Conservation (phyloP, 73 alveolate species). For the Halteria grandinella region DNA sequence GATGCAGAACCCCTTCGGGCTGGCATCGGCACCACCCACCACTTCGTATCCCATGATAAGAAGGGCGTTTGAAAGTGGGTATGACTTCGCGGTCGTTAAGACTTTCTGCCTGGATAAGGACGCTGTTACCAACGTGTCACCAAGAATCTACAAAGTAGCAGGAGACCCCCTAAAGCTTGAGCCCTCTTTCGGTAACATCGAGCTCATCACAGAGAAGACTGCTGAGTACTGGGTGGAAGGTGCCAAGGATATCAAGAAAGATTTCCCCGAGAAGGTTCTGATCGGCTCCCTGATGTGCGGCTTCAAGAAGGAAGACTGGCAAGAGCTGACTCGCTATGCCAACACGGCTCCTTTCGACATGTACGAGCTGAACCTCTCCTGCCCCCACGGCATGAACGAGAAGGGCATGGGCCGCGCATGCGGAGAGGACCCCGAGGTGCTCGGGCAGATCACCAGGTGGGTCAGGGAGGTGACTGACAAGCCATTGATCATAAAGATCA, state of each 20-base stretch:
- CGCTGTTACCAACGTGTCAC: constrained; percentile 71
- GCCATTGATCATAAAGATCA: constrained; percentile 60
- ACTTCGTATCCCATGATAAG: constrained; percentile 76
- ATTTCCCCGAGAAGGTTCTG: constrained; percentile 68
- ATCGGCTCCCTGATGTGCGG: constrained; percentile 71
- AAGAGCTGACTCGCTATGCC: constrained; percentile 53
- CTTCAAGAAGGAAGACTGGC: constrained; percentile 66
- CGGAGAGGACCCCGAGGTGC: constrained; percentile 69
- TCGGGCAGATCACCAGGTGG: constrained; percentile 61
- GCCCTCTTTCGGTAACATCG: constrained; percentile 67
- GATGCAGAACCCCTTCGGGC: constrained; percentile 69
- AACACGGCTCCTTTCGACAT: constrained; percentile 66
- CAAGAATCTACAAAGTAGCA: constrained; percentile 65
- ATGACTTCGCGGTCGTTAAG: constrained; percentile 74
- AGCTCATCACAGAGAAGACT: constrained; percentile 68
- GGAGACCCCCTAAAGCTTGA: constrained; percentile 65
- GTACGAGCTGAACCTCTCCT: constrained; percentile 67
- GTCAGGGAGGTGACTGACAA: constrained; percentile 35
- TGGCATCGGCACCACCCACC: constrained; percentile 81
- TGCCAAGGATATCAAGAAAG: constrained; percentile 70
- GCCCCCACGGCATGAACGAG: constrained; percentile 82
- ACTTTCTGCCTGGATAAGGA: constrained; percentile 69
- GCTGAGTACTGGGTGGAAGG: constrained; percentile 74
- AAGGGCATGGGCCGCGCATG: constrained; percentile 81
- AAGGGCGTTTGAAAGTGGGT: constrained; percentile 69